Percentiles rank a stretch among this genome's conserved stretches.
Conservation (phyloP, 768 basidiomycete species). For the Lactarius evosmus region DNA sequence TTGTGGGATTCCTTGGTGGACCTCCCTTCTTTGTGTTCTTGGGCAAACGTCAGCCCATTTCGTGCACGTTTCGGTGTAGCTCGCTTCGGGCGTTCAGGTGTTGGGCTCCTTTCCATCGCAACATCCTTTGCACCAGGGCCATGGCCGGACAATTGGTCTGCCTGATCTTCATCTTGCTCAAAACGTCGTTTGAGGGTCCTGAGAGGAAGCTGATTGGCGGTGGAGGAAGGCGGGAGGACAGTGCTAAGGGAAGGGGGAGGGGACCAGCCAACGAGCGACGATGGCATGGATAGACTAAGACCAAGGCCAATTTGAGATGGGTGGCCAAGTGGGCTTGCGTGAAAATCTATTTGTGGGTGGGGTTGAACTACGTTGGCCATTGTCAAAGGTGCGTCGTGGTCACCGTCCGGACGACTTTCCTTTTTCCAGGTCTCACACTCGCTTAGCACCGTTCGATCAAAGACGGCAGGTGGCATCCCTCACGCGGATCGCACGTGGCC, state of each 20-base stretch:
- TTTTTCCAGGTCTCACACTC: conserved; percentile 17
- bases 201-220: conserved; percentile 41
- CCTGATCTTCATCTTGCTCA: conserved; percentile 66
- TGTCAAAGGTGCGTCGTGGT: conserved; percentile 32
- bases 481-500: conserved; percentile 16
- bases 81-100: conserved; percentile 74
- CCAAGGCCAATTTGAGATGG: conserved; percentile 70
- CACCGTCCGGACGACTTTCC: conserved; percentile 17
- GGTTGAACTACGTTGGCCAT: conserved; percentile 65
- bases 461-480: background rate
- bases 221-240: conserved; percentile 55
- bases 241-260: conserved; percentile 43
- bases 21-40: conserved; percentile 38
- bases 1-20: conserved; percentile 49
- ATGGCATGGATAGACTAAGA: conserved; percentile 54
- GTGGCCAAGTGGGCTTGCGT: conserved; percentile 55
- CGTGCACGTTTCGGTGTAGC: conserved; percentile 65
- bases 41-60: conserved; percentile 37
- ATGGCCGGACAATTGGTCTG: conserved; percentile 34
- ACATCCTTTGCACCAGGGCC: conserved; percentile 48
- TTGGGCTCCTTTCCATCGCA: conserved; percentile 82
- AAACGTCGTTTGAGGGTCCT: conserved; percentile 60
- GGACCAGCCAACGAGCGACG: conserved; percentile 50
- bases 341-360: conserved; percentile 62
- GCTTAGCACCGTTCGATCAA: conserved; percentile 5